Base-by-base conservation (phyloP, 331 rosid species). In the Telfairia occidentalis region DNA sequence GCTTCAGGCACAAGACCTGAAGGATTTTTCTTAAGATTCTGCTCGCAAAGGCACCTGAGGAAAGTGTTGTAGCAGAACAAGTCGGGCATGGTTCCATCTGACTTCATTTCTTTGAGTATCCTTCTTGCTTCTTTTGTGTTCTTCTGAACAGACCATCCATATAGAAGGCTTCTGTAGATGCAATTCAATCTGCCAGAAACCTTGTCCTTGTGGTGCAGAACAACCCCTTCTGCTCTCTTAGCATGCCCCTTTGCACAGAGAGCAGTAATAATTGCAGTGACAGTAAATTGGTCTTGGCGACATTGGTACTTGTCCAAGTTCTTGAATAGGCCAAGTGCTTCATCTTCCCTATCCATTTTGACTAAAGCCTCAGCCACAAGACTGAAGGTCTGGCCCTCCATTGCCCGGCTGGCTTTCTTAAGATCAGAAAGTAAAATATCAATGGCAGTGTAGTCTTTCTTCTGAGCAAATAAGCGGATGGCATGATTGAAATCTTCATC, bases 1-100 rank as follows among this genome's bases (percentile, higher is more conserved):
- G 88, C 87, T 83, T 90, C 93, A 42, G 98, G 97, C 71, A 92
- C 89, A 52, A 89, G 96, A 35, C 92, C 92, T 1, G 96, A 89
- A 58, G 93, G 93, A 75, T 89, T 90, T 67, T 34, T 75, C 71
- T 81, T 76, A 3, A 90, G 87, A 78, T 92, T 92, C 66, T 82
- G 76, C 84, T 84, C 89, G 55, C 92, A 90, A 38, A 90, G 93
- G 71, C 93, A 87, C 82, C 89, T 82, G 13, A 92, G 87, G 71
- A 90, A 86, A 42, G 96, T 84, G 75, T 89, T 86, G 80, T 81
- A 89, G 81, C 98, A 86, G 78, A 80, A 77, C 67, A 92, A 89
- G 81, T 92, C 91, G 0, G 90, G 89, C 70, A 52, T 63, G 35
- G 85, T 43, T 69, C 86, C 91, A 23, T 67, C 75, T 29, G 89